Evolutionary conservation across 805 yeast species (phyloP).

Genomic region (Cyberlindnera euphorbiae): DNA sequence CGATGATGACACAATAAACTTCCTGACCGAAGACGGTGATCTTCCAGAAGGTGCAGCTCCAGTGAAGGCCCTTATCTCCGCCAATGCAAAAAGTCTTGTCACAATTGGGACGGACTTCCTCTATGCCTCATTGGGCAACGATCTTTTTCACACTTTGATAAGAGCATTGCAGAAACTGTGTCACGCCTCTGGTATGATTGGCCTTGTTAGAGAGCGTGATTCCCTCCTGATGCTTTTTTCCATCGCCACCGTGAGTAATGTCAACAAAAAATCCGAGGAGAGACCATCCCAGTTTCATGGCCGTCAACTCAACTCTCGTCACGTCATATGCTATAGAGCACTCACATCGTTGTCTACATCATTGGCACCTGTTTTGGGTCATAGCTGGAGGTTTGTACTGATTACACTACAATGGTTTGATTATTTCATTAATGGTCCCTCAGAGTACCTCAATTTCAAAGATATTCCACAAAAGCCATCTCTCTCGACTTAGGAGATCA

Average conservation of each 20-base stretch:
- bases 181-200: conserved; percentile 78
- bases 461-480: conserved; percentile 39
- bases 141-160: conserved; percentile 59
- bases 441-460: conserved; percentile 32
- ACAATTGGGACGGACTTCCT: conserved; percentile 47
- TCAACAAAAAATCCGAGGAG: conserved; percentile 25
- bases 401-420: conserved; percentile 76
- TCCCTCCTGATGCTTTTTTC: conserved; percentile 47
- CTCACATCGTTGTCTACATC: conserved; percentile 72
- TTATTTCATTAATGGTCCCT: conserved; percentile 61
- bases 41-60: conserved; percentile 10
- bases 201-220: conserved; percentile 51
- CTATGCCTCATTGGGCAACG: conserved; percentile 65
- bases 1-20: conserved; percentile 11
- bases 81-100: conserved; percentile 38
- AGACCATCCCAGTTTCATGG: conserved; percentile 26
- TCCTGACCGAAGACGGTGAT: conserved; percentile 12
- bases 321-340: conserved; percentile 73
- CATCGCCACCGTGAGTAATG: conserved; percentile 38
- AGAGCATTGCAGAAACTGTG: conserved; percentile 76
- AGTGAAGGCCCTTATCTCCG: conserved; percentile 26
- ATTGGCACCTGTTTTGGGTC: conserved; percentile 66
- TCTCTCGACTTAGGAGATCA: conserved; percentile 41
- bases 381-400: conserved; percentile 61
- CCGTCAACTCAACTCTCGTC: conserved; percentile 56